Evolutionary conservation across 305 asterid genomes (phyloP), one percentile per base, ranked within the genome.

Genomic region (Fraxinus sp.): DNA sequence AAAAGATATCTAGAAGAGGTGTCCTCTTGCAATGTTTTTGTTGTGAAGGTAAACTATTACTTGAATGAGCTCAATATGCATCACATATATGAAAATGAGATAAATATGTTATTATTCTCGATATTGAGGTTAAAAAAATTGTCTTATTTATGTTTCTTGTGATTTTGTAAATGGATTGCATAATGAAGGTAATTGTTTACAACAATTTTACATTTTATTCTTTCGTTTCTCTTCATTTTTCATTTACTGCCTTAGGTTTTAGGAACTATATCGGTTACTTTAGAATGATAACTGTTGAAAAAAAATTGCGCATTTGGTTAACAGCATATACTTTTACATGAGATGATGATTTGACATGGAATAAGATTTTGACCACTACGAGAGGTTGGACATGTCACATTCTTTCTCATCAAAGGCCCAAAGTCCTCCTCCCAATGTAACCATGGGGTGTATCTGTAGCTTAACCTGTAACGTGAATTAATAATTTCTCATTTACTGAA

Each of bases 11-110:
- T 96, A 86, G 99, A 96, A 89, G 99, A 94, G 89, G 98, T 93
- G 80, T 94, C 98, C 83, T 90, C 99, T 81, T 96, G 98, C 91
- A 96, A 96, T 75, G 97, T 96, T 74, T 96, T 96, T 86, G 88
- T 96, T 55, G 98, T 96, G 22, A 93, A 96, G 99, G 99, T 96
- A 90, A 79, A 68, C 7, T 66, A 16, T 78, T 80, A 7, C 44
- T 77, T 80, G 78, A 52, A 73, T 28, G 22, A 70, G 28, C 37
- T 7, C n/a, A 10, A 55, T 5, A n/a, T 55, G 66, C 66, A 55
- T 55, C 66, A n/a, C 66, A 55, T 55, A 5, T n/a, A 55, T 55
- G 66, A 55, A n/a, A n/a, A 55, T 55, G 66, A 6, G 66, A 55
- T 55, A 55, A 52, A 5, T n/a, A 55, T 55, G 32, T 71, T 10